Percentiles rank a stretch among this genome's conserved stretches.
phyloP scores from a whole-genome alignment of 2,329 filamentous ascomycete species.

The Sporothrix dimorphospora region DNA sequence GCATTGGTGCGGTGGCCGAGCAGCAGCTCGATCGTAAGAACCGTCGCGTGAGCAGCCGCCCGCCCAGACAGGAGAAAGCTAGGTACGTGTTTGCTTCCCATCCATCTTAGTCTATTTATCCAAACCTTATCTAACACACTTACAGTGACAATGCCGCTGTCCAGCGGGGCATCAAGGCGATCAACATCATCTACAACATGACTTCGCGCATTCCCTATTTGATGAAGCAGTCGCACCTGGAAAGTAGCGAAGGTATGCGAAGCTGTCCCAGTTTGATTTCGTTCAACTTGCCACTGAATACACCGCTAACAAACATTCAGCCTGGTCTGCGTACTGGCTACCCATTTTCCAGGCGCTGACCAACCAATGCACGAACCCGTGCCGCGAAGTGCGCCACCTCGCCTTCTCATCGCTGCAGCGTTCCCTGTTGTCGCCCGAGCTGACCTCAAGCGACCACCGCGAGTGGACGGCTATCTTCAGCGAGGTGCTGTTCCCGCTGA shows the following conservation, averaged over 20 bases:
- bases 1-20: constrained; percentile 70
- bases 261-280: not conserved
- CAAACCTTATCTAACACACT: not conserved
- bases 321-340: constrained; percentile 97
- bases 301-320: constrained; percentile 47
- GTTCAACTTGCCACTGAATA: not conserved
- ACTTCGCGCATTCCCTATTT: constrained; percentile 80
- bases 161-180: constrained; percentile 75
- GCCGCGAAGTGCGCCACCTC: constrained; percentile 86
- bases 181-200: constrained; percentile 80
- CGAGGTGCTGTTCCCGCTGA: constrained; percentile 90
- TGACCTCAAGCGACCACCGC: constrained; percentile 80
- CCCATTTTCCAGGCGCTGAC: constrained; percentile 90
- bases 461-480: constrained; percentile 96
- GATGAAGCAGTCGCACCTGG: constrained; percentile 91
- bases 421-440: constrained; percentile 79
- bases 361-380: constrained; percentile 90
- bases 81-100: constrained; percentile 50
- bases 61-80: constrained; percentile 56
- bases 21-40: constrained; percentile 62
- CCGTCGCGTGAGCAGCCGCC: constrained; percentile 40
- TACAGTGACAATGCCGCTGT: constrained; percentile 71
- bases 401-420: constrained; percentile 86
- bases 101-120: not conserved
- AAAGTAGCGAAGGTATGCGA: constrained; percentile 73